Base-by-base conservation (phyloP, 768 basidiomycete species). In the Auriscalpium microsporum region DNA sequence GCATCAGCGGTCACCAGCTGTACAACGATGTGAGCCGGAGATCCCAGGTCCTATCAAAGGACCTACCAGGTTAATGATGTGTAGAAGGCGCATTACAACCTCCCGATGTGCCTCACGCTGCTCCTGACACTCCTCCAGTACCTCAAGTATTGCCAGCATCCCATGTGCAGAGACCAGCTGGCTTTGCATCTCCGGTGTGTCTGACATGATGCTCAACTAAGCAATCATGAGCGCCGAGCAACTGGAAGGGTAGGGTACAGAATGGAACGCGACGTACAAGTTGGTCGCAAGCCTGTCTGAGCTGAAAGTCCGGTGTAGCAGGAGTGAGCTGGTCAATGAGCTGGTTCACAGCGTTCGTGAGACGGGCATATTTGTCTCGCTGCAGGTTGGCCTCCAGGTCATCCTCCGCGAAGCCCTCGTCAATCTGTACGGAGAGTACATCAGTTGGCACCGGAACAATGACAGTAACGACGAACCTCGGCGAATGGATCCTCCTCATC, bases 401-500 rank as follows among this genome's bases (percentile, higher is more conserved):
- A 58, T 92, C 89, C 61, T 94, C 91, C 1, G 83, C 86, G 62
- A 93, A 94, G 8, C 87, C 90, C 73, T 94, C 94, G 63, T 96
- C 93, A 56, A 95, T 94, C 89, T 87, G 58, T 36, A 4, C 28
- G 28, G 28, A 28, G 7, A 28, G 7, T 28, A 28, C 4, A 28
- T 28, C 28, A 28, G 4, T 28, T 28, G 28, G 28, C 28, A 28
- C 28, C 28, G 2, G 5, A 28, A 28, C 28, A 4, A 4, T 28
- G 17, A 28, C 3, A 11, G 8, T 10, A 11, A 35, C 1, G 16
- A 48, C 63, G 54, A 61, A 90, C 91, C 75, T 94, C 91, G 2
- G 95, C 94, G 63, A 99, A 99, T 1, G 96, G 95, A 74, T 99
- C 94, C 53, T 93, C 90, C 52, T 95, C 94, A 55, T 95, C 93